Evolutionary conservation across 331 rosid genomes (phyloP), one percentile per base, ranked within the genome.

Genomic region (Pyrus hybrid): DNA sequence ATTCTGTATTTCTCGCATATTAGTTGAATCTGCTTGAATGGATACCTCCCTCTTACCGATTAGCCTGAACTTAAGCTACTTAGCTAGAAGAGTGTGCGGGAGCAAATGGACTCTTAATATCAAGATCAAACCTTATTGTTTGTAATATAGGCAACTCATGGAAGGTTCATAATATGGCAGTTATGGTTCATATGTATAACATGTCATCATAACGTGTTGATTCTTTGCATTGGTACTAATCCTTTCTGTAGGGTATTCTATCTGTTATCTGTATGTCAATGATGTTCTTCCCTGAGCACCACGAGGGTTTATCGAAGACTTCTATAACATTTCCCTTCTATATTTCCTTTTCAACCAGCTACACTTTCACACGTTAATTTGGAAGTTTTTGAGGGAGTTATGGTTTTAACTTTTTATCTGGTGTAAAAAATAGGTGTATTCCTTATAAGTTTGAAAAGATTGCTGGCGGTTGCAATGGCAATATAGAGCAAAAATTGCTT

Each of bases 381-480:
- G 64, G 11, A 70, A 10, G n/a, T 16, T 33, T 30, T 30, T 51
- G 64, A 13, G 20, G 64, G 41, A 32, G 13, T 22, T 32, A 29
- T 29, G 30, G 16, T 13, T 30, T 29, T 75, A 10, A 75, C 74
- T 6, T 60, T 29, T 56, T 25, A 30, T 3, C 7, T 63, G 67
- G 45, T 71, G 73, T 41, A 8, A 49, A 49, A 57, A 56, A 70
- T 18, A 76, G 85, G 45, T 81, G 85, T 45, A 81, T 81, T 71
- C 85, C 85, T 47, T 81, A 72, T 49, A 81, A 14, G 68, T 51
- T 81, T 57, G 81, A 67, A 68, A 49, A 62, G 75, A 60, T 8
- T 6, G 57, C 41, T 43, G 64, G 70, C 53, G 7, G 26, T 73
- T 47, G 79, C 71, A 16, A 63, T 70, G 16, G 73, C 30, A 70